Evolutionary conservation across 768 basidiomycete species (phyloP).

Genomic region (Kwoniella newhampshirensis): DNA sequence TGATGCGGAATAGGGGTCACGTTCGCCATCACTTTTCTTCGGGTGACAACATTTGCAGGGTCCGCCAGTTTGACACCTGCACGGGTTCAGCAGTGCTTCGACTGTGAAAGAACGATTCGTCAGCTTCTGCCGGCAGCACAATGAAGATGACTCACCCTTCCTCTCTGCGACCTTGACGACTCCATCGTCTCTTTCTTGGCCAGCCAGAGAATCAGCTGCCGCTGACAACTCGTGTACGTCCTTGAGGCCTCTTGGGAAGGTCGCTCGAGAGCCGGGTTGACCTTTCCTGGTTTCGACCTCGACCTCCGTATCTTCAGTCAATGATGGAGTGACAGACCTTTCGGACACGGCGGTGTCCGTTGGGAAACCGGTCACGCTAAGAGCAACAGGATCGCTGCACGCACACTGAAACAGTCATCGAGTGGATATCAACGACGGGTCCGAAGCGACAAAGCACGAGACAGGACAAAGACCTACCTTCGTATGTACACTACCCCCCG

Average conservation of each 20-base stretch:
- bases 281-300: slow-evolving; percentile 33
- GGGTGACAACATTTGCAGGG: slow-evolving; percentile 53
- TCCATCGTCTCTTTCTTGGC: slow-evolving; percentile 18
- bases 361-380: not conserved
- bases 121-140: too few relatives aligned
- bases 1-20: slow-evolving; percentile 3
- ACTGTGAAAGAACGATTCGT: slow-evolving; percentile 12
- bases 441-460: too few relatives aligned
- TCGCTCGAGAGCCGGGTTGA: slow-evolving; percentile 37
- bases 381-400: slow-evolving; percentile 26
- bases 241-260: slow-evolving; percentile 48
- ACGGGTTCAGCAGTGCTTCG: slow-evolving; percentile 49
- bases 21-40: slow-evolving; percentile 20
- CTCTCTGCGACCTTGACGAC: slow-evolving; percentile 24
- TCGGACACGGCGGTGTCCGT: not conserved
- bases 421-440: too few relatives aligned
- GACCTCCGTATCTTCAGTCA: not conserved
- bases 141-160: slow-evolving; percentile 34
- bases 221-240: slow-evolving; percentile 51
- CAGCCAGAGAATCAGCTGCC: slow-evolving; percentile 46
- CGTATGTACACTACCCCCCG: slow-evolving; percentile 34
- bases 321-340: not conserved
- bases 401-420: slow-evolving; percentile 32
- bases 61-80: slow-evolving; percentile 50
- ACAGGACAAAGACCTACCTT: too few relatives aligned